phyloP scores from a whole-genome alignment of 148 eudicot genomes.

The Silene conica region DNA sequence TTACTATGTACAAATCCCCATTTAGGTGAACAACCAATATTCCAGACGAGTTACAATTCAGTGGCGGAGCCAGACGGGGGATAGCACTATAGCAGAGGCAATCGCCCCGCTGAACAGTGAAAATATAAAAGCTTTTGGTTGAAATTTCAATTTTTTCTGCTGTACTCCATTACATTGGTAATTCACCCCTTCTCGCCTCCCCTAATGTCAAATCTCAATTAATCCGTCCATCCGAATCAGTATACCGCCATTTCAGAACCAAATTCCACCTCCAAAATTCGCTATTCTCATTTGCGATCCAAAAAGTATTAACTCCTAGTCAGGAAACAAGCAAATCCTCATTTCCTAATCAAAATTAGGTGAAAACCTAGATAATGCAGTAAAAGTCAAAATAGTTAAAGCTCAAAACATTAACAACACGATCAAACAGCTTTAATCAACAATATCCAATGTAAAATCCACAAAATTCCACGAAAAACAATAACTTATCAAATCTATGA shows the following conservation, averaged over 20 bases:
- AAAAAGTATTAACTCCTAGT: neutral
- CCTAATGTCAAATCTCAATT: too few species aligned
- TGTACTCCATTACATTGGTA: too few species aligned
- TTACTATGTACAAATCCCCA: neutral
- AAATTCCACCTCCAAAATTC: too few species aligned
- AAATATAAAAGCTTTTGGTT: too few species aligned
- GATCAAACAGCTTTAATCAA: neutral
- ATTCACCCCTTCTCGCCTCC: too few species aligned
- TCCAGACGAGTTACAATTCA: neutral
- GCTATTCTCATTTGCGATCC: too few species aligned
- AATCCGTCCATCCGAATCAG: too few species aligned
- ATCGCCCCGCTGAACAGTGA: too few species aligned
- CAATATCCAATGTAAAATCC: neutral
- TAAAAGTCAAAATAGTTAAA: neutral
- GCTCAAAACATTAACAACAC: conserved; percentile 9
- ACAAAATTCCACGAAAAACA: neutral
- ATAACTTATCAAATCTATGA: neutral
- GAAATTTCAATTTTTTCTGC: too few species aligned
- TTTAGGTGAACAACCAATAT: neutral
- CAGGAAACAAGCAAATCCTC: neutral
- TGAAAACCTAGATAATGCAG: conserved; percentile 1
- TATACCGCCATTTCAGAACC: too few species aligned
- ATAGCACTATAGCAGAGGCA: too few species aligned
- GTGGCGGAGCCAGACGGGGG: too few species aligned
- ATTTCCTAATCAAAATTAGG: neutral